Evolutionary conservation across 2,329 filamentous ascomycete species (phyloP), one percentile per base, ranked within the genome.

Genomic region (Trichoderma sp.): DNA sequence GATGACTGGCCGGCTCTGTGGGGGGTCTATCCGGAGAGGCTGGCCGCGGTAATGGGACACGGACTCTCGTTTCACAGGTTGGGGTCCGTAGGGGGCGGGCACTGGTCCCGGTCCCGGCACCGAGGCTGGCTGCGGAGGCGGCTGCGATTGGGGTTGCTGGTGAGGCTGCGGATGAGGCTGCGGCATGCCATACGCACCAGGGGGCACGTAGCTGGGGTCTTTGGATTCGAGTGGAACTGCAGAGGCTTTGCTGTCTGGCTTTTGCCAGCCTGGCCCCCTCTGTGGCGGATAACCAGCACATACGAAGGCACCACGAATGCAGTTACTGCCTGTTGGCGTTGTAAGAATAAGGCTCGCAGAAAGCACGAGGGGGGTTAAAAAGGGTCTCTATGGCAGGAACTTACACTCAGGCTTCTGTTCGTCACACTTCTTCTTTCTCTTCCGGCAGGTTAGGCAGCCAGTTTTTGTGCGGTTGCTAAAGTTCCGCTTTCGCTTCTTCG

Each of bases 391-490:
- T 8, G 7, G 32, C 58, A 62, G 70, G 11, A 15, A 86, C 92
- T 86, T 86, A 97, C 96, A 98, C 81, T 94, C 90, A 30, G 96
- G 96, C 81, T 97, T 97, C 69, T 88, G 89, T 84, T 98, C 96
- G 79, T 98, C 95, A 79, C 96, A 98, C 83, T 98, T 98, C 89
- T 98, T 98, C 87, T 98, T 98, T 72, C 95, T 89, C 79, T 90
- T 89, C 73, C 95, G 88, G 80, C 95, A 98, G 6, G 95, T 98
- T 82, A 97, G 90, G 81, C 95, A 98, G 36, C 95, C 94, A 11
- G 95, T 98, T 83, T 98, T 98, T 24, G 95, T 98, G 72, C 95
- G 89, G 81, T 98, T 97, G 83, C 94, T 97, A 78, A 98, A 98
- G 78, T 93, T 93, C 51, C 91, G 87, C 81, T 93, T 93, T 63